Evolutionary conservation across 352 stramenopile genomes (phyloP), one percentile per base, ranked within the genome.

Genomic region (Phytophthora sansomeana): DNA sequence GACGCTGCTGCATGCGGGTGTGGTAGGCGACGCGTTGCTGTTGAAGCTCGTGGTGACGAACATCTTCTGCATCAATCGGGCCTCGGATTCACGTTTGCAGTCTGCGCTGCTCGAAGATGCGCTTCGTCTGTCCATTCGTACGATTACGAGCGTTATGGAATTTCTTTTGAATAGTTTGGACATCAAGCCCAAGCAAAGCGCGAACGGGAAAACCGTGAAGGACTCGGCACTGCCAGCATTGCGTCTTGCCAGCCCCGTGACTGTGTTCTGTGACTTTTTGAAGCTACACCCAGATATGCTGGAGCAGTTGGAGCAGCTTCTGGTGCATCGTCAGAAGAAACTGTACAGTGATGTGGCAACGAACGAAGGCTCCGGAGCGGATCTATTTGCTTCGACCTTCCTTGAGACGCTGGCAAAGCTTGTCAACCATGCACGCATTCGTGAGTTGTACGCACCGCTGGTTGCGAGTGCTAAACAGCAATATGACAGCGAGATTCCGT

Each of bases 31-130:
- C 46, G 80, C 85, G 19, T 63, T 95, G 50, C 60, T 95, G 69
- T 72, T 95, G 43, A 95, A 93, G 55, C 35, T 95, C 10, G 72
- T 93, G 29, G 79, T 86, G n/a, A 93, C 70, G 33, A 92, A 93
- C 64, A 75, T 95, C 3, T 93, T 93, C 55, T 93, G 82, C 36
- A 51, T 90, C 28, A 71, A 82, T 46, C 81, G 78, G 1, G 66
- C 84, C 28, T 58, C 62, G 2, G 75, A 62, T 11, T 69, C 64
- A 6, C 52, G 58, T 8, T 64, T 71, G 29, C 52, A 42, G 38
- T 65, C 49, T 21, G 35, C 64, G 8, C 64, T 64, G 0, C 47
- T 69, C 2, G 67, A 84, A 8, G 81, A 93, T 43, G 78, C 85
- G 6, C 43, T 95, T 42, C 74, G 81, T n/a, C 66, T 95, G 19